Conservation (phyloP, 495 filamentous ascomycete genomes). For the Daldinia caldariorum region DNA sequence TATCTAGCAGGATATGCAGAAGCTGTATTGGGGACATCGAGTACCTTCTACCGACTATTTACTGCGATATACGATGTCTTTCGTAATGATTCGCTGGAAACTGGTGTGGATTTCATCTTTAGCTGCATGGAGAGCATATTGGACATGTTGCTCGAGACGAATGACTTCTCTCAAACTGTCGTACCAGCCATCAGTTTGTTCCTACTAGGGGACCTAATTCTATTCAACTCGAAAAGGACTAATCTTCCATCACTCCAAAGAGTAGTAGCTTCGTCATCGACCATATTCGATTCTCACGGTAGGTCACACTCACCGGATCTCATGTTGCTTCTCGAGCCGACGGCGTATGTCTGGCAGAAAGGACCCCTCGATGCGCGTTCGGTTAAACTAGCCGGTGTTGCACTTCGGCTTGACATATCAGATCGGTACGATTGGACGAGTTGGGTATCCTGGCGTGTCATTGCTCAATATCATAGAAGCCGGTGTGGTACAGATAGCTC, state of each 20-base stretch:
- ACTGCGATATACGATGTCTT: slow-evolving; percentile 31
- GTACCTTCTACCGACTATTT: slow-evolving; percentile 31
- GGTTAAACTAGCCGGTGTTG: slow-evolving; percentile 22
- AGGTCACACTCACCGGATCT: neutral
- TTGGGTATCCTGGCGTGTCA: slow-evolving; percentile 41
- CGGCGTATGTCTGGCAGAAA: slow-evolving; percentile 38
- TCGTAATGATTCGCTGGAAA: slow-evolving; percentile 24
- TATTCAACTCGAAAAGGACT: slow-evolving; percentile 32
- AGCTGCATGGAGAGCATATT: slow-evolving; percentile 42
- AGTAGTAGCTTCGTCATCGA: slow-evolving; percentile 15
- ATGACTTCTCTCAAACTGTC: slow-evolving; percentile 27
- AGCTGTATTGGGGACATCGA: slow-evolving; percentile 17
- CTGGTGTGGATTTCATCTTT: slow-evolving; percentile 34
- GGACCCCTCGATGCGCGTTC: slow-evolving; percentile 34
- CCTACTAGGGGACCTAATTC: slow-evolving; percentile 29
- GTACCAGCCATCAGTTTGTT: slow-evolving; percentile 29
- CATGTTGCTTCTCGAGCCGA: slow-evolving; percentile 29
- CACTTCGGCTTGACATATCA: slow-evolving; percentile 9
- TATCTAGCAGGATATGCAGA: slow-evolving; percentile 39
- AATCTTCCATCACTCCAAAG: slow-evolving; percentile 30
- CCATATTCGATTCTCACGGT: slow-evolving; percentile 9
- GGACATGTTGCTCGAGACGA: slow-evolving; percentile 36
- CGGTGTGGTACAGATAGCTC: slow-evolving; percentile 17
- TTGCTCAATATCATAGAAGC: slow-evolving; percentile 34
- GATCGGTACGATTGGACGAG: slow-evolving; percentile 34